Percentiles rank a stretch among this genome's conserved stretches.
Conservation (phyloP, 129 eudicot species). For the Arctium minus region DNA sequence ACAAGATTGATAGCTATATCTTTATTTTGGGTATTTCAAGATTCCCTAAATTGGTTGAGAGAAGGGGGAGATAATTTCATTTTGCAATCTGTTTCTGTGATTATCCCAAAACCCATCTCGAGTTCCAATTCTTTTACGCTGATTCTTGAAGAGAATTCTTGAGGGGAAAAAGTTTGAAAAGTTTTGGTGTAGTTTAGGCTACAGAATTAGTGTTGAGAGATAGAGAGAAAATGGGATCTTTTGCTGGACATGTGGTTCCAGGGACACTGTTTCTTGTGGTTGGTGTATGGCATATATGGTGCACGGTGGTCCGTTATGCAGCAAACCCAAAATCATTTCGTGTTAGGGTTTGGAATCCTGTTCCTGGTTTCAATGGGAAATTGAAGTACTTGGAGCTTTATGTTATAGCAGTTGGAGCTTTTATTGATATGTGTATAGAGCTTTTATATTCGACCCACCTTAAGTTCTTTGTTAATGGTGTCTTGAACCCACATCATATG, state of each 20-base stretch:
- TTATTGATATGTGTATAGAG: conserved; percentile 89
- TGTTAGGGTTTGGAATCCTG: conserved; percentile 87
- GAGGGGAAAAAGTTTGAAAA: not conserved
- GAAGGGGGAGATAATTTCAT: not conserved
- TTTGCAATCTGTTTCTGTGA: not conserved
- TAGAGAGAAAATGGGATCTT: conserved; percentile 76
- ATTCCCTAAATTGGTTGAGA: not conserved
- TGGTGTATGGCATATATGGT: conserved; percentile 92
- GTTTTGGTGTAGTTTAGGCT: not conserved
- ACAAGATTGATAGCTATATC: not conserved
- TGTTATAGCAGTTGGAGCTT: conserved; percentile 68
- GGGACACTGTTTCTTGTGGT: conserved; percentile 87
- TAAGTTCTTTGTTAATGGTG: conserved; percentile 66
- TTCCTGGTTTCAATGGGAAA: conserved; percentile 75
- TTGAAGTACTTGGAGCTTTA: conserved; percentile 80
- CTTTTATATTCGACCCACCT: conserved; percentile 86
- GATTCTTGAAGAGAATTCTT: conserved; percentile 1
- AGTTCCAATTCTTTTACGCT: not conserved
- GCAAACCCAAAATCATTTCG: conserved; percentile 57
- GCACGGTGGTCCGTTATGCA: conserved; percentile 56
- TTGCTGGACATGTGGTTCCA: conserved; percentile 86
- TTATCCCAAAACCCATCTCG: conserved; percentile 1
- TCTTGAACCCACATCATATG: conserved; percentile 78
- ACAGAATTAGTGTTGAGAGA: conserved; percentile 7
- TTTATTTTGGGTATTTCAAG: not conserved